A percentile compares a stretch with the other conserved stretches of the same genome.
These are phyloP conservation scores for Collybiopsis luxurians DNA, from an alignment of 768 basidiomycete genomes.

Conservation along the genomic window DNA sequence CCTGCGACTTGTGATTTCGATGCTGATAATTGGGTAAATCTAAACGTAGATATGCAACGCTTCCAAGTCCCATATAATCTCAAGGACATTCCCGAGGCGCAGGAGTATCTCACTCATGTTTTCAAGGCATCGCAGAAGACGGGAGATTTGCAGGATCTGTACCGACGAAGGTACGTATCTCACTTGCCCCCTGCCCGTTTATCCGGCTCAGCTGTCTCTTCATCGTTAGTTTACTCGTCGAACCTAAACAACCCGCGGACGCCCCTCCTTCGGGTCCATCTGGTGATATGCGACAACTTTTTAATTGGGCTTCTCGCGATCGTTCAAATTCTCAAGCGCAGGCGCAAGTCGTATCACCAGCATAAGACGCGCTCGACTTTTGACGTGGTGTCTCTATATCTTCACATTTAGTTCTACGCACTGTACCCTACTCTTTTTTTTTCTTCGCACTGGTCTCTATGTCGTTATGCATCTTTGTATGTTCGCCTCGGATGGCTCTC, in stretches of 20 bases:
- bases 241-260: slow-evolving; percentile 80
- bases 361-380: too few species aligned
- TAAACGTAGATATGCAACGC: slow-evolving; percentile 75
- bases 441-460: too few species aligned
- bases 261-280: slow-evolving; percentile 51
- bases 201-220: slow-evolving; percentile 9
- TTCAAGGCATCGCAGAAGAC: slow-evolving; percentile 75
- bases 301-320: slow-evolving; percentile 68
- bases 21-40: background rate
- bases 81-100: slow-evolving; percentile 87
- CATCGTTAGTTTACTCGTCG: slow-evolving; percentile 65
- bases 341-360: slow-evolving; percentile 14
- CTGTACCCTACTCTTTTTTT: too few species aligned
- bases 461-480: too few species aligned
- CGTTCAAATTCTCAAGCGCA: slow-evolving; percentile 30
- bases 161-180: slow-evolving; percentile 74
- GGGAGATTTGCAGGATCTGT: slow-evolving; percentile 83
- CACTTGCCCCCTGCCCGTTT: background rate
- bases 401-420: too few species aligned
- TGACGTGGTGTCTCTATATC: too few species aligned
- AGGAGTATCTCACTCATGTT: slow-evolving; percentile 69
- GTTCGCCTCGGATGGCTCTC: too few species aligned
- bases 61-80: slow-evolving; percentile 87
- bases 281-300: slow-evolving; percentile 74
- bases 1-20: background rate